Base-by-base conservation (phyloP, 192 early-diverging fungal genomes). In the Backusella circina region DNA sequence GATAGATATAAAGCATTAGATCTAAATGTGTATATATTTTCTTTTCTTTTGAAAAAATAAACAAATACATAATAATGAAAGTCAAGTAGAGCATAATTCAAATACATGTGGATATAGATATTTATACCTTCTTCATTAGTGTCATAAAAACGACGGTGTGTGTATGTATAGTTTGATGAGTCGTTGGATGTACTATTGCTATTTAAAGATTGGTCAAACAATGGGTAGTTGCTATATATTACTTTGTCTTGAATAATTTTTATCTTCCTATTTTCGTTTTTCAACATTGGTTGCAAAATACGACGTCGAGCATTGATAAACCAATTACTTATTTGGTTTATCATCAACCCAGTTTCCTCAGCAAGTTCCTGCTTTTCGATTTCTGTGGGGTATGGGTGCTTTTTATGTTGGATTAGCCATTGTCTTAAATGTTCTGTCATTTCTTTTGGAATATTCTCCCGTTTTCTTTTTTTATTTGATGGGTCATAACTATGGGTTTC, bases 281-380 rank as follows among this genome's bases (percentile, higher is more conserved):
- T 67, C 38, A 78, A 33, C 77, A 88, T 88, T 28, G 85, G 84
- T 65, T 88, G 87, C 23, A 87, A 75, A 37, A 86, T 88, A 38
- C 88, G 77, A 35, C 88, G 76, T 21, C 88, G 79, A 35, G 88
- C 88, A 77, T 89, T 89, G 65, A 88, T 89, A 78, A 89, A 89
- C 88, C 88, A 89, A 47, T 89, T 87, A 76, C 81, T 88, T 51
- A 89, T 86, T 73, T 89, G 88, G 71, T 85, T 86, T 65, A 89
- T 80, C 16, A 81, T 86, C 4, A 89, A 78, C 28, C 84, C 81
- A 47, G 88, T 89, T 37, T 79, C 77, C 12, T 67, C 35, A 23
- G 82, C 80, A 30, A 89, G 71, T 5, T 76, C 83, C 23, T 77
- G 39, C 75, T 89, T 89, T 67, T 86, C 85, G n/a, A 80, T 81